Evolutionary conservation across 2,329 filamentous ascomycete genomes (phyloP).

Genomic region (Exophiala dermatitidis): DNA sequence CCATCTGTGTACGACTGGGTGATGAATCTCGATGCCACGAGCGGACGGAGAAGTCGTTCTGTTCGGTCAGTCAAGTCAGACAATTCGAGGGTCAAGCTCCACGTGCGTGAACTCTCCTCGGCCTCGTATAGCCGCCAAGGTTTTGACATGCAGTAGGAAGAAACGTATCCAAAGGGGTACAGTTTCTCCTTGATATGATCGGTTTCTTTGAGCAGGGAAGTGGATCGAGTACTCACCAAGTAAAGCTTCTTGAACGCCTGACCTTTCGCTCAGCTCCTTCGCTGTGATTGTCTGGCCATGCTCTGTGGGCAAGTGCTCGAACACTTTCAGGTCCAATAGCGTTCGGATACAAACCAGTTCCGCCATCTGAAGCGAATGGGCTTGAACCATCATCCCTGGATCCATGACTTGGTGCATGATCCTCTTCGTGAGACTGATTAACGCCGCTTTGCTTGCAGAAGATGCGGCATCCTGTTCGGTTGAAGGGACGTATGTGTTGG

Average conservation of each 20-base stretch:
- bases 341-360: conserved; percentile 10
- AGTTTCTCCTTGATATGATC: neutral
- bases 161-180: no score
- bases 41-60: conserved; percentile 15
- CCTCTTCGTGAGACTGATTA: conserved; percentile 8
- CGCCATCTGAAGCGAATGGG: conserved; percentile 12
- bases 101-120: no score
- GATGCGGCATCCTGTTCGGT: conserved; percentile 8
- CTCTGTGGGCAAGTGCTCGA: conserved; percentile 7
- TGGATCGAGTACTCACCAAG: neutral
- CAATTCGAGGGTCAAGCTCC: no score
- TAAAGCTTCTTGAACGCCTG: conserved; percentile 7
- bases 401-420: conserved; percentile 10
- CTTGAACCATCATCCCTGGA: conserved; percentile 11
- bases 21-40: conserved; percentile 15
- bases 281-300: conserved; percentile 8
- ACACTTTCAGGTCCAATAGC: conserved; percentile 10
- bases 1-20: conserved; percentile 4
- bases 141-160: no score
- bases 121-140: no score
- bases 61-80: neutral
- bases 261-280: conserved; percentile 2
- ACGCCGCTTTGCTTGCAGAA: conserved; percentile 4
- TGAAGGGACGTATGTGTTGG: conserved; percentile 2
- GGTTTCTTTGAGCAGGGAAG: no score